These are phyloP conservation scores for Ogataea neopini DNA, from an alignment of 805 yeast genomes.

Conservation along the genomic window DNA sequence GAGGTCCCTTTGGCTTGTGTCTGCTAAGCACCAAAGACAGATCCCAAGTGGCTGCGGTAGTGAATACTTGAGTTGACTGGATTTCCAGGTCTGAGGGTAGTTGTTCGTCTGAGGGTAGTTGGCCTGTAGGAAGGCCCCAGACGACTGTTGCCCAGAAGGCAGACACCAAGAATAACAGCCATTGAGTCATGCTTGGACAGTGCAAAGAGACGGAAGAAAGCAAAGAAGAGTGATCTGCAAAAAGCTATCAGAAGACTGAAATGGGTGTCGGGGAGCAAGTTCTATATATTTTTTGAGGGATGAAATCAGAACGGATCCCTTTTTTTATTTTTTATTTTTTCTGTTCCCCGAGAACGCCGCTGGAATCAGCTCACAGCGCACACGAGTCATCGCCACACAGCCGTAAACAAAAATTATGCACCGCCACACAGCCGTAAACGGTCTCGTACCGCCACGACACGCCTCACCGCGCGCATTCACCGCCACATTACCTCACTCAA, in stretches of 20 bases:
- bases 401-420: too few relatives aligned
- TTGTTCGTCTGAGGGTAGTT: too few relatives aligned
- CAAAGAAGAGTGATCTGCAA: neutral
- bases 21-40: constrained; percentile 20
- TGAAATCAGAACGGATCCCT: neutral
- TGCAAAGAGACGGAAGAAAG: neutral
- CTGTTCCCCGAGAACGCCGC: neutral
- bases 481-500: too few relatives aligned
- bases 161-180: neutral
- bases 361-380: neutral
- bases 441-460: too few relatives aligned
- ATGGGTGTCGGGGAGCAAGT: neutral
- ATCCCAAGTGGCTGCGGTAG: constrained; percentile 13
- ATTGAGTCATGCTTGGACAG: constrained; percentile 1
- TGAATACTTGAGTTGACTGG: neutral
- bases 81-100: neutral
- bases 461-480: too few relatives aligned
- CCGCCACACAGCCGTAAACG: neutral
- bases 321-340: neutral
- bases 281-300: neutral
- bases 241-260: neutral
- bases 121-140: neutral
- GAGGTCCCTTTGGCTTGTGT: constrained; percentile 20
- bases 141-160: neutral
- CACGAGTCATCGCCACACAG: neutral